These are phyloP conservation scores for Sporothrix globosa DNA, from an alignment of 2,329 filamentous ascomycete genomes.

Conservation along the genomic window DNA sequence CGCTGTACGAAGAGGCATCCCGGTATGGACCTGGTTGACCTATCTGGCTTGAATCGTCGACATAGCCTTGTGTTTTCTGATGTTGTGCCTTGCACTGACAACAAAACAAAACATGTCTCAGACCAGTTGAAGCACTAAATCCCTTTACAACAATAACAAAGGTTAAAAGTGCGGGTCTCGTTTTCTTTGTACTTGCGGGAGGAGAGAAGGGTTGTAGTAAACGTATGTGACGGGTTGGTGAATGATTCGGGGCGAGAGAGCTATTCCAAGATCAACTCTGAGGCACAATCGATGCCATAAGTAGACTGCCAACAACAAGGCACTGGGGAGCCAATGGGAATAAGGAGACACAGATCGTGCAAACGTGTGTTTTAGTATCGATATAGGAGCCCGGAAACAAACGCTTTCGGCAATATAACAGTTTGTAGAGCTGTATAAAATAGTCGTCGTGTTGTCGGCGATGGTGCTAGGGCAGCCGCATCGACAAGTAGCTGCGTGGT, in stretches of 20 bases:
- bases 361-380: neutral
- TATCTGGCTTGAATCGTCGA: neutral
- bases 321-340: neutral
- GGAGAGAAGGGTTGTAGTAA: neutral
- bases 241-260: neutral
- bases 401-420: neutral
- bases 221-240: neutral
- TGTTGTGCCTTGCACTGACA: neutral
- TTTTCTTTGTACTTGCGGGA: neutral
- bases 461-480: neutral
- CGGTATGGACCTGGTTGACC: neutral
- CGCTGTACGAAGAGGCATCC: neutral
- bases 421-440: neutral
- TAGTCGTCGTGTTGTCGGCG: neutral
- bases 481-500: conserved; percentile 23
- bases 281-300: too few relatives aligned
- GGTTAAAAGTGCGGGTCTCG: neutral
- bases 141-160: too few relatives aligned
- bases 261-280: neutral
- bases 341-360: neutral
- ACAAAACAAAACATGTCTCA: neutral
- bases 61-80: neutral
- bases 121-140: neutral
- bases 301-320: neutral
- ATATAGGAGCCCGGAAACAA: neutral